Evolutionary conservation across 2,329 filamentous ascomycete genomes (phyloP).

Genomic region (Podosphaera leucotricha): DNA sequence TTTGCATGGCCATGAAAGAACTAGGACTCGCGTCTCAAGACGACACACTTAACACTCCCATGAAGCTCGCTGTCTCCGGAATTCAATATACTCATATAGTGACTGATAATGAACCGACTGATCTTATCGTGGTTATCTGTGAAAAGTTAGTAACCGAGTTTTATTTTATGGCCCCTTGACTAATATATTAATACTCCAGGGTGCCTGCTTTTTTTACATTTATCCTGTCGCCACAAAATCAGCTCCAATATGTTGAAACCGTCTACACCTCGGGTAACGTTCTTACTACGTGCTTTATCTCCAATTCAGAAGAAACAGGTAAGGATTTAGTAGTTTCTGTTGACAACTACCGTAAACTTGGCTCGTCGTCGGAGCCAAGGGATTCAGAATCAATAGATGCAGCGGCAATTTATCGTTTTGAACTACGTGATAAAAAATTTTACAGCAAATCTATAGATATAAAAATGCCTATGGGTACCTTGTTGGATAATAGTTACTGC

Average conservation of each 20-base stretch:
- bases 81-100: conserved; percentile 13
- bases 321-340: conserved; percentile 22
- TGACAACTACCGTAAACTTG: conserved; percentile 26
- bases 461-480: background rate
- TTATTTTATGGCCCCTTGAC: background rate
- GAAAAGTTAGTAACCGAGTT: conserved; percentile 26
- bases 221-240: conserved; percentile 25
- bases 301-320: background rate
- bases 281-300: background rate
- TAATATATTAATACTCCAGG: conserved; percentile 16
- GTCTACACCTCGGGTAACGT: conserved; percentile 37
- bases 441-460: background rate
- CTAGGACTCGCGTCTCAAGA: background rate
- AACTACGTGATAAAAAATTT: conserved; percentile 1
- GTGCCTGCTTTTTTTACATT: conserved; percentile 43
- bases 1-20: conserved; percentile 20
- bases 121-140: conserved; percentile 26
- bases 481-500: background rate
- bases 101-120: conserved; percentile 14
- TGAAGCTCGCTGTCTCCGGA: conserved; percentile 17
- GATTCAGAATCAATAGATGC: conserved; percentile 2
- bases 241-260: conserved; percentile 25
- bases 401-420: background rate
- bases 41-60: conserved; percentile 2
- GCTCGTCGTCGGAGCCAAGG: conserved; percentile 21